phyloP scores from a whole-genome alignment of 768 basidiomycete genomes.

The Collybia nuda region DNA sequence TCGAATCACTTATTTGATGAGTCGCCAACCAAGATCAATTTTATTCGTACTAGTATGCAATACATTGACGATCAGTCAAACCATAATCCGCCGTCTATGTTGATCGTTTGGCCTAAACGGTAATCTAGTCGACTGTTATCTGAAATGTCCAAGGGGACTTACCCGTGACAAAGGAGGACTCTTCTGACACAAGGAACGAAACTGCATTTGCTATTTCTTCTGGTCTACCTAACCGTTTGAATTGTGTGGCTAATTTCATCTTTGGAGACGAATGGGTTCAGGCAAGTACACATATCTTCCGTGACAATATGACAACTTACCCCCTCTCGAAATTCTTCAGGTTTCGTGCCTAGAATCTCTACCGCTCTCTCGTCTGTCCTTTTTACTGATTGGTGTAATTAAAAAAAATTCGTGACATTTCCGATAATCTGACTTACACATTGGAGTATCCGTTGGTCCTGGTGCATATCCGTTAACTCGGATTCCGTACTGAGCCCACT shows the following conservation, averaged over 20 bases:
- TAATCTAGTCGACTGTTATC: background rate
- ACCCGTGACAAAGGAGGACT: conserved; percentile 30
- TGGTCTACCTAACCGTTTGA: background rate
- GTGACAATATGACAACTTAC: background rate
- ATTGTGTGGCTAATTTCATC: too few species aligned
- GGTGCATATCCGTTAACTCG: conserved; percentile 43
- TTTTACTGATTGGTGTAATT: too few species aligned
- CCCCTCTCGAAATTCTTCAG: too few species aligned
- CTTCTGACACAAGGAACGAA: conserved; percentile 29
- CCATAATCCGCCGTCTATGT: conserved; percentile 11
- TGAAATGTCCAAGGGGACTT: background rate
- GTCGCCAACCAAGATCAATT: too few species aligned
- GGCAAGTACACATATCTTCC: background rate
- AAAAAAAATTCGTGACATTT: too few species aligned
- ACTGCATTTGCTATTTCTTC: conserved; percentile 25
- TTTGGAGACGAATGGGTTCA: background rate
- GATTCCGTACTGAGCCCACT: conserved; percentile 25
- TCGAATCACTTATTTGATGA: too few species aligned
- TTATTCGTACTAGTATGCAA: too few species aligned
- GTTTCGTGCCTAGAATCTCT: too few species aligned
- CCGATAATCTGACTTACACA: too few species aligned
- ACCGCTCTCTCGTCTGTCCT: too few species aligned
- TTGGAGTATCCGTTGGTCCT: conserved; percentile 10
- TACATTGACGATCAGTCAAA: conserved; percentile 13
- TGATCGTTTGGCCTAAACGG: conserved; percentile 8